Base-by-base conservation (phyloP, 495 filamentous ascomycete species). In the Aspergillus diversus region DNA sequence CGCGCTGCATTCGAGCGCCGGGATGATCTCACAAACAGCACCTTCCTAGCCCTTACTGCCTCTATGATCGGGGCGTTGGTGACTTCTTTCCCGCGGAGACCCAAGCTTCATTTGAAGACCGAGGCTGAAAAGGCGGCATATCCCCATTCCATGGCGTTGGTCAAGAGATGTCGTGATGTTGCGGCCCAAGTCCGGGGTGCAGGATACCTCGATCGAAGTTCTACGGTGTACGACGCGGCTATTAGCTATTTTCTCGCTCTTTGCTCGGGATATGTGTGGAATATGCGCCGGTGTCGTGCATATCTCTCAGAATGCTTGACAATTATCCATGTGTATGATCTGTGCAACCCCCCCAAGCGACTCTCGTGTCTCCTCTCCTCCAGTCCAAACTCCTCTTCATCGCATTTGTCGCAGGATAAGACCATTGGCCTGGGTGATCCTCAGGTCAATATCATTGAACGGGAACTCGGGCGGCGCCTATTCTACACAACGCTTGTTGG, bases 211-310 rank as follows among this genome's bases (percentile, higher is more conserved):
- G 81, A 88, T 66, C 82, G 84, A 13, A 84, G 83, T 15, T 79
- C 90, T 35, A 90, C 82, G 3, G 83, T 95, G 2, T 89, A 95
- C 62, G 92, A 96, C 74, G 91, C 91, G 0, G 87, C 87, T 0
- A 91, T 89, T n/a, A 95, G 91, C 74, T 96, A 93, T 68, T 90
- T 94, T 65, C 74, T 95, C 12, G 90, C 83, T 4, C 71, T 93
- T 31, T 87, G 87, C n/a, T 85, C 85, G 5, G 84, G 81, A 2
- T 90, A 92, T 71, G 89, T 87, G 0, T 85, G 87, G 68, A 84
- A 89, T 60, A 87, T 86, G 76, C 84, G 86, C 54, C 76, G 82
- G 3, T 88, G 85, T 67, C 84, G 87, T 39, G 77, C 88, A 9
- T 94, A 92, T 72, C 81, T 94, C 61, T 82, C 84, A 4, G 90